Evolutionary conservation across 2,329 filamentous ascomycete species (phyloP), one percentile per base, ranked within the genome.

Genomic region (Calonectria hawksworthii): DNA sequence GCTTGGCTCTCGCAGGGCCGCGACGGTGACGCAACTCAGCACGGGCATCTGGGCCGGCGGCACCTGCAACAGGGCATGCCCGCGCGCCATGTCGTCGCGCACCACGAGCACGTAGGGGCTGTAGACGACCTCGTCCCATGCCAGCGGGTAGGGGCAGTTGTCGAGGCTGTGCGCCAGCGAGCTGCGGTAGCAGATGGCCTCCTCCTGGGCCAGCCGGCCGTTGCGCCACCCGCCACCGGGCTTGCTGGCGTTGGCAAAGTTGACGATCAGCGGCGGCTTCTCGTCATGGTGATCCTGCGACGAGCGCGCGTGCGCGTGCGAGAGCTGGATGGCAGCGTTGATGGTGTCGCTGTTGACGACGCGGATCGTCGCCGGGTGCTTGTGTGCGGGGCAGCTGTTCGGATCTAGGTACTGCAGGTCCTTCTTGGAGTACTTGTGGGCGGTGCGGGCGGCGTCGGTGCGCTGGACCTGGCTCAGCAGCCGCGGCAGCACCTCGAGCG

Each of bases 291-390:
- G n/a, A n/a, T n/a, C n/a, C 18, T 6, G 5, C 16, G 38, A 3
- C 11, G 21, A 21, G 21, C 5, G 16, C 4, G 14, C 6, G 16
- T 41, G 56, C 3, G 36, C 34, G 14, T 63, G 8, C 9, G 26
- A n/a, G 34, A 73, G 32, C 2, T 23, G 36, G 13, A 69, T 66
- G 14, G 73, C 73, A 0, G 56, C 73, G 34, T 73, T 75, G 64
- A 75, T 65, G 13, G 73, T 75, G 50, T 75, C 73, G 7, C 36
- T 59, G 21, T 75, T 75, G 18, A 75, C 23, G 28, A 75, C 73
- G 1, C 50, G 51, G 26, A 75, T 68, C 10, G 26, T 66, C 9
- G 73, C 70, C 14, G 70, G 73, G n/a, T 66, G 44, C 11, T 59
- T 36, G 34, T 73, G 65, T 0, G 65, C 67, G 34, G 73, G 73